phyloP scores from a whole-genome alignment of 495 filamentous ascomycete genomes.

The Pseudoneurospora amorphoporcata region DNA sequence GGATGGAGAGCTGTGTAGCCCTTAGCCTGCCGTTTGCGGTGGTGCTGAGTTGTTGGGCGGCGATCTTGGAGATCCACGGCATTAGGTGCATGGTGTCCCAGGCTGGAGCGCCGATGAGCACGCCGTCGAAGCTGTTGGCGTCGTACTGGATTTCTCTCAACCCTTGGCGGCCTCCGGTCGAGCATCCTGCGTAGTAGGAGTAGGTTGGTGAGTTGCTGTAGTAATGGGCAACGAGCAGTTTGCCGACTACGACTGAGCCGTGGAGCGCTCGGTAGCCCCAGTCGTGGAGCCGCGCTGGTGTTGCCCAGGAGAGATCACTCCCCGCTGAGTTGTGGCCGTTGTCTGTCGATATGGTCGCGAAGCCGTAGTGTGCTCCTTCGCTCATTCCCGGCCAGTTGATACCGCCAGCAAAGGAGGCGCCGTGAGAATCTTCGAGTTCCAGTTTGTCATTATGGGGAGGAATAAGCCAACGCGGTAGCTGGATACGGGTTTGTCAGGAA shows the following conservation, averaged over 20 bases:
- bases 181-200: constrained; percentile 48
- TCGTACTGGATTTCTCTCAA: constrained; percentile 42
- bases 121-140: constrained; percentile 55
- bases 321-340: constrained; percentile 42
- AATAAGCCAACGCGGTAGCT: constrained; percentile 41
- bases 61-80: constrained; percentile 28
- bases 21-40: constrained; percentile 42
- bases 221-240: constrained; percentile 33
- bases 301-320: constrained; percentile 38
- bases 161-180: constrained; percentile 49
- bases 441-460: constrained; percentile 31
- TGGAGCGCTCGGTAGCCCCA: constrained; percentile 46
- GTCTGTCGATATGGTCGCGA: constrained; percentile 46
- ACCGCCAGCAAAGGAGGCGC: constrained; percentile 36
- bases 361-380: constrained; percentile 25
- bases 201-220: constrained; percentile 32
- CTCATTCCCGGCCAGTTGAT: constrained; percentile 40
- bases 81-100: constrained; percentile 39
- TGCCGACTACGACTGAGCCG: constrained; percentile 34
- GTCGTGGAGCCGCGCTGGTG: constrained; percentile 27
- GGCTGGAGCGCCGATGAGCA: constrained; percentile 34
- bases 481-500: constrained; percentile 27
- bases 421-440: constrained; percentile 33
- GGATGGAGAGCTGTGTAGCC: constrained; percentile 36
- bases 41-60: constrained; percentile 29